Base-by-base conservation (phyloP, 257 asterid species). In the Capsicum baccatum region DNA sequence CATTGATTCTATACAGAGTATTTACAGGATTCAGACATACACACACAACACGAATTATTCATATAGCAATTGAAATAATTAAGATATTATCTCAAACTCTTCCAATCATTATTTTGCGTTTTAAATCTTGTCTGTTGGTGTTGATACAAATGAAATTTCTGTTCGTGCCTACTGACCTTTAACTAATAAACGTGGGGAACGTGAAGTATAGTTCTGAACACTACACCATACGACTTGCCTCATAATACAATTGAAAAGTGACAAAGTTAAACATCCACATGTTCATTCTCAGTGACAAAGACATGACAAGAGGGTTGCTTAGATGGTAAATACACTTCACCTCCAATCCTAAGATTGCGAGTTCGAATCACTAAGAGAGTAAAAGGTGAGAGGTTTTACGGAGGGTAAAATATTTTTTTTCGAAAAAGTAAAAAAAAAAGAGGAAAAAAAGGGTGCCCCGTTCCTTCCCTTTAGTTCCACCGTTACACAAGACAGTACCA, bases 1-100 rank as follows among this genome's bases (percentile, higher is more conserved):
- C 82, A 80, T 60, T 83, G 81, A 82, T 19, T 70, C 26, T n/a
- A 6, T 50, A n/a, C 11, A 47, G 80, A 15, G 52, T 14, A 14
- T 39, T 19, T 15, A 63, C 39, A 19, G 21, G 8, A 37, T 19
- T 37, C 2, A n/a, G 9, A 71, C 14, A 17, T 26, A 71, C 0
- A n/a, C 6, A 71, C 7, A 74, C 3, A 67, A 67, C 6, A 35
- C 11, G 10, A 10, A n/a, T 17, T 71, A 47, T 74, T 48, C 60
- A 1, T 50, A 74, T 74, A 50, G 60, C 55, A 73, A 73, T 12
- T 19, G 60, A 19, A 50, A 48, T 13, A 19, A 7, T 21, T 12
- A 17, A 2, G 15, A 19, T 19, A 11, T 16, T 39, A 10, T 42
- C 48, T 73, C 80, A n/a, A 58, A 47, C 55, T 71, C 17, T 73